These are phyloP conservation scores for Cystofilobasidium ferigula DNA, from an alignment of 768 basidiomycete species.

Conservation along the genomic window DNA sequence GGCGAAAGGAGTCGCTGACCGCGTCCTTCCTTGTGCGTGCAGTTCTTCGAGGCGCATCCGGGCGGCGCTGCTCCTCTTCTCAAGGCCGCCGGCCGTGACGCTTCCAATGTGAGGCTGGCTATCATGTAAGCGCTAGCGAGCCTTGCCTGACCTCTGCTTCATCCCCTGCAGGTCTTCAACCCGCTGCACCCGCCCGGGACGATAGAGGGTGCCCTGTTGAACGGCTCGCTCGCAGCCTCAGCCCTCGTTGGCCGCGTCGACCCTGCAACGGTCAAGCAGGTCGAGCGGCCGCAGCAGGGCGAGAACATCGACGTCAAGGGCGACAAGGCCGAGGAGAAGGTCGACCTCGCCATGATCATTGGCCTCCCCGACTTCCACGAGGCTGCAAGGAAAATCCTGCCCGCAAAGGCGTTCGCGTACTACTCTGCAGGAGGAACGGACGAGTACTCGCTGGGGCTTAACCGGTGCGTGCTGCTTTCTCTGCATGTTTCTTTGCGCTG, in stretches of 20 bases:
- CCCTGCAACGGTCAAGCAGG: slow-evolving; percentile 31
- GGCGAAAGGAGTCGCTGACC: not conserved
- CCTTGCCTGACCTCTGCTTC: not conserved
- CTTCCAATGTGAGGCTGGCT: slow-evolving; percentile 25
- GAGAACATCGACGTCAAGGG: slow-evolving; percentile 17
- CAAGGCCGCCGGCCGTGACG: slow-evolving; percentile 35
- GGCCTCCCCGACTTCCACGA: slow-evolving; percentile 38
- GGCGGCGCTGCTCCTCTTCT: slow-evolving; percentile 34
- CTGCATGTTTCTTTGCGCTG: too few species aligned
- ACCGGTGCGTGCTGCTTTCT: slow-evolving; percentile 27
- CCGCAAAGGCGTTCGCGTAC: slow-evolving; percentile 38
- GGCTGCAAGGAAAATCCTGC: slow-evolving; percentile 33
- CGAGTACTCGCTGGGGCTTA: slow-evolving; percentile 29
- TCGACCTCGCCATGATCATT: slow-evolving; percentile 34
- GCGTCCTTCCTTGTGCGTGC: not conserved
- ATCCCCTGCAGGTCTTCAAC: slow-evolving; percentile 28
- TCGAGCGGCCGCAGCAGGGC: slow-evolving; percentile 12
- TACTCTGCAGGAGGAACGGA: slow-evolving; percentile 37
- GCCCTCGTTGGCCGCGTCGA: slow-evolving; percentile 33
- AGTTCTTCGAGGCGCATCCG: slow-evolving; percentile 37
- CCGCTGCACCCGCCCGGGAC: slow-evolving; percentile 39
- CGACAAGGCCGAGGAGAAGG: slow-evolving; percentile 30
- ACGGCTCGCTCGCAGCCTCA: slow-evolving; percentile 24
- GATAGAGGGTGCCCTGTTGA: slow-evolving; percentile 29
- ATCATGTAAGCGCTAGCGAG: too few species aligned